Percentiles rank a stretch among this genome's conserved stretches.
Conservation (phyloP, 495 filamentous ascomycete genomes). For the Penicillium subrubescens region DNA sequence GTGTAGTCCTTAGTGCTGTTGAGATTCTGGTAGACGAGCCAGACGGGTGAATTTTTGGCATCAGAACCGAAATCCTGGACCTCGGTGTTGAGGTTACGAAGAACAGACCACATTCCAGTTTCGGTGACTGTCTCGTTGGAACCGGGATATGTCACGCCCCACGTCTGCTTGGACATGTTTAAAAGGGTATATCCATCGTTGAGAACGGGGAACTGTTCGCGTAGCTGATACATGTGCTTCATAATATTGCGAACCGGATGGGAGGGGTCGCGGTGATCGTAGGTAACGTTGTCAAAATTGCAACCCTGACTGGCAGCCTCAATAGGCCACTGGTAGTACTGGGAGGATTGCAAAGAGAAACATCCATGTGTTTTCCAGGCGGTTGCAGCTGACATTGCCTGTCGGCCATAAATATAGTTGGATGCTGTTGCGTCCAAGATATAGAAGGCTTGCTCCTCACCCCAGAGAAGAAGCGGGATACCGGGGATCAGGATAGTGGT, state of each 20-base stretch:
- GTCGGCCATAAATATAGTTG: conserved; percentile 73
- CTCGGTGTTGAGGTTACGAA: conserved; percentile 46
- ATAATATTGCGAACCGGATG: conserved; percentile 67
- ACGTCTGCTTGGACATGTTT: conserved; percentile 59
- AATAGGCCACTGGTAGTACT: conserved; percentile 63
- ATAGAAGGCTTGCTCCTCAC: conserved; percentile 73
- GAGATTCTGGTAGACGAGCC: conserved; percentile 67
- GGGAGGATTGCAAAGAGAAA: conserved; percentile 56
- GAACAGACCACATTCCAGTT: conserved; percentile 67
- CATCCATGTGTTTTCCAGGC: conserved; percentile 74
- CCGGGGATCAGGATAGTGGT: conserved; percentile 67
- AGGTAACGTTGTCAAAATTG: conserved; percentile 53
- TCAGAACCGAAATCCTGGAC: conserved; percentile 50
- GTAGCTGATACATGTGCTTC: conserved; percentile 66
- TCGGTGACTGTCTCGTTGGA: conserved; percentile 57
- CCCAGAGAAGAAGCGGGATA: conserved; percentile 66
- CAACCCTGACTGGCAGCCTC: conserved; percentile 56
- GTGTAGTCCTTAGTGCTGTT: conserved; percentile 54
- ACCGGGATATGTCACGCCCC: conserved; percentile 51
- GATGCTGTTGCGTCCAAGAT: conserved; percentile 64
- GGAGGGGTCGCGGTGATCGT: conserved; percentile 71
- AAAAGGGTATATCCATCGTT: conserved; percentile 63
- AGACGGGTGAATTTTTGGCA: conserved; percentile 55
- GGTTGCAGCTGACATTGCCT: conserved; percentile 62
- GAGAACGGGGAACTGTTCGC: conserved; percentile 58